These are phyloP conservation scores for Boletellus sp. DNA, from an alignment of 1,284 basidiomycete genomes.

Conservation along the genomic window DNA sequence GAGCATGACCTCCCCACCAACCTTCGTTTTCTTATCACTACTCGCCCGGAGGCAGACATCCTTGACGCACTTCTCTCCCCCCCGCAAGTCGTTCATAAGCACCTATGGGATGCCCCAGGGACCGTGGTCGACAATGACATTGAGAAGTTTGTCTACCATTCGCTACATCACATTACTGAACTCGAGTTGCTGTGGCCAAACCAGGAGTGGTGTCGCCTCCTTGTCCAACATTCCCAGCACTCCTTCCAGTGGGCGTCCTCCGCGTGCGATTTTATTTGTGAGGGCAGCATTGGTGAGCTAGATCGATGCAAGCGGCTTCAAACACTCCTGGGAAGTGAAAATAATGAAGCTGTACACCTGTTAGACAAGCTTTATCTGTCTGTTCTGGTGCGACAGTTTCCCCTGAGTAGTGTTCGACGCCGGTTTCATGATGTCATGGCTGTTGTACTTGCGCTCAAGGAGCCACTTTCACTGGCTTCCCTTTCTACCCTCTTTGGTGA, in stretches of 20 bases:
- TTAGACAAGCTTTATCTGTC: not conserved
- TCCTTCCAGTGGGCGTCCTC: not conserved
- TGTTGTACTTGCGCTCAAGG: constrained; percentile 2
- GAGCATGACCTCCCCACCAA: not conserved
- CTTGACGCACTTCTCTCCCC: not conserved
- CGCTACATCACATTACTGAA: too few relatives aligned
- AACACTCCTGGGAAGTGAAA: not conserved
- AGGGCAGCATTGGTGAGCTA: not conserved
- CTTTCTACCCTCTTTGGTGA: not conserved
- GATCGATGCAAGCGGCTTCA: not conserved
- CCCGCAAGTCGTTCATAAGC: too few relatives aligned
- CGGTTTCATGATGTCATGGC: constrained; percentile 1
- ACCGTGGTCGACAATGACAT: too few relatives aligned
- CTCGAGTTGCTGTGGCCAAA: too few relatives aligned
- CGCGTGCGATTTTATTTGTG: not conserved
- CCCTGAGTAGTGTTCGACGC: not conserved
- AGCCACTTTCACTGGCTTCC: constrained; percentile 1
- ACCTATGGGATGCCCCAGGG: too few relatives aligned
- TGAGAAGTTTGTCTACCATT: too few relatives aligned
- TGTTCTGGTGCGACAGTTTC: not conserved
- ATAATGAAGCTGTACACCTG: not conserved
- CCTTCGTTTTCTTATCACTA: not conserved
- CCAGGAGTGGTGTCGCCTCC: too few relatives aligned
- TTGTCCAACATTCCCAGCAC: not conserved
- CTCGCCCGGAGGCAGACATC: not conserved